Base-by-base conservation (phyloP, 257 asterid genomes). In the Jaltomata sinuosa region DNA sequence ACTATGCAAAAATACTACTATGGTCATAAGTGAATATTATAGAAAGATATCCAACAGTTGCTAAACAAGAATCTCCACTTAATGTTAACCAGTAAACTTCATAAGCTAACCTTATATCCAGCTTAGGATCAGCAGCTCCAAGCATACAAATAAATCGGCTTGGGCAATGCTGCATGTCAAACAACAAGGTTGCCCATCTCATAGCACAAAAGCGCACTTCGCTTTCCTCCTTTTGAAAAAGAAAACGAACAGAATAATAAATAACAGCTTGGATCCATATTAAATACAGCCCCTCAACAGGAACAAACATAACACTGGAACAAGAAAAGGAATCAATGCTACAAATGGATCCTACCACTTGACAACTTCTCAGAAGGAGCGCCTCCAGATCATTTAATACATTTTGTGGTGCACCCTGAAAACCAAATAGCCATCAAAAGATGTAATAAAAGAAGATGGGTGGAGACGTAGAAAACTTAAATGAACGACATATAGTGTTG, bases 191-290 rank as follows among this genome's bases (percentile, higher is more conserved):
- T 12, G 98, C 98, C 99, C 99, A 95, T 90, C 99, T 92, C 88
- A 97, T 90, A 82, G 97, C 97, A 91, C 98, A 97, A 89, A 95
- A 97, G 79, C 99, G 99, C 78, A 95, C 98, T 91, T 97, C 98
- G 84, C 96, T 91, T 97, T 94, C 97, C 89, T 94, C 99, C 99
- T 97, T 76, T 86, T 49, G 83, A 40, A 82, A 55, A 79, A 86
- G 89, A 83, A 49, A 59, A 67, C 6, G 29, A 83, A 80, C 31
- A 11, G 84, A 83, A 52, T n/a, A 59, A 74, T 40, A 79, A 47
- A 34, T 34, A 61, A 47, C 40, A 76, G 42, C 62, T 11, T 22
- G 50, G 78, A 76, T 50, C 53, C 25, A 19, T 83, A 47, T 40
- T 49, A 32, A 18, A 52, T 78, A 55, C 64, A 87, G 40, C n/a